Conservation (phyloP, 1,284 basidiomycete species). For the Rhodotorula glutinis region DNA sequence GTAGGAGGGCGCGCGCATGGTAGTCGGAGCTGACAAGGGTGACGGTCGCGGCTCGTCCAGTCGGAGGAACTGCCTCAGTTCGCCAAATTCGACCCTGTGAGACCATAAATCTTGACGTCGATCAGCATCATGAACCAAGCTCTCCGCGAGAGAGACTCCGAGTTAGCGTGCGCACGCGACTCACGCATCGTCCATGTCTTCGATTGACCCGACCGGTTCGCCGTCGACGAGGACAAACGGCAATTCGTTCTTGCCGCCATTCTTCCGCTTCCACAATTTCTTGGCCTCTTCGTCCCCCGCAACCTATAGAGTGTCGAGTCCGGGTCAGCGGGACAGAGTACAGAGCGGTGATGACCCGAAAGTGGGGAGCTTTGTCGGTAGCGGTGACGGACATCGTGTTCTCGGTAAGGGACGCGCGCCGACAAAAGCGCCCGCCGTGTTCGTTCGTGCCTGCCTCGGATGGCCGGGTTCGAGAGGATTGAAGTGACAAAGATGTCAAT, state of each 20-base stretch:
- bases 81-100: constrained; percentile 37
- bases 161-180: neutral
- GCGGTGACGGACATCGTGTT: constrained; percentile 32
- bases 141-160: no score
- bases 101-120: no score
- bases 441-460: constrained; percentile 36
- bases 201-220: constrained; percentile 29
- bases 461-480: constrained; percentile 29
- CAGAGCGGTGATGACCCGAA: neutral
- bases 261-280: constrained; percentile 37
- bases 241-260: constrained; percentile 31
- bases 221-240: constrained; percentile 38
- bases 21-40: neutral
- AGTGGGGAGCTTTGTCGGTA: no score
- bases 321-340: neutral
- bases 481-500: constrained; percentile 39
- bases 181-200: constrained; percentile 38
- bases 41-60: constrained; percentile 13
- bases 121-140: neutral
- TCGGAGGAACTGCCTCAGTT: constrained; percentile 29
- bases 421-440: constrained; percentile 13
- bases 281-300: constrained; percentile 36
- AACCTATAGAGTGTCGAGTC: constrained; percentile 8
- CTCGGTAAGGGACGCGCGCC: constrained; percentile 17
- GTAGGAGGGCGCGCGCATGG: neutral